Evolutionary conservation across 192 early-diverging fungal genomes (phyloP), one percentile per base, ranked within the genome.

Genomic region (Coemansia sp.): DNA sequence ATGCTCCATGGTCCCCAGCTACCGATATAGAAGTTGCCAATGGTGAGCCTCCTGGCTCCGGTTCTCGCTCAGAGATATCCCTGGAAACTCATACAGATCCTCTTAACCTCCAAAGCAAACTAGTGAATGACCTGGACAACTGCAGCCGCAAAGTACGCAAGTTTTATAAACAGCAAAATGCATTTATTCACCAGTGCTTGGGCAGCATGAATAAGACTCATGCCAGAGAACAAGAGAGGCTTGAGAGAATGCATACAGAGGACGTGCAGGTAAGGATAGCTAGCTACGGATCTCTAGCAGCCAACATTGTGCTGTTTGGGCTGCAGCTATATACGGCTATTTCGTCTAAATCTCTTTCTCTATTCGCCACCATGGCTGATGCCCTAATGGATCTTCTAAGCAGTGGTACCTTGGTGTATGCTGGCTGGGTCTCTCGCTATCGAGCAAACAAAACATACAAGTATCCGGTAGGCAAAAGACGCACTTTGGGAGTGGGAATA

Each of bases 141-240:
- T 57, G 21, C 49, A 52, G 37, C 56, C n/a, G 28, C 8, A 58
- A 63, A 36, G 40, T 89, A n/a, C 76, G 70, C 33, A 65, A 77
- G 19, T 95, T 92, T 57, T 95, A 95, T 68, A 59, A 86, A 47
- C 63, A 79, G 31, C 93, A 95, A 59, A 93, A 95, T 59, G 83
- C 89, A 42, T 78, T 87, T 38, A 94, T 94, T 63, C 79, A 89
- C 45, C 78, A 82, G 45, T 82, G 91, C 38, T 65, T 94, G 31
- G 41, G 42, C 37, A 59, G 53, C 50, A 64, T 47, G 47, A 49
- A 70, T 36, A 50, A 38, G 14, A 59, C 38, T 30, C 58, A 57
- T 23, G 38, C 50, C 3, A 43, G 30, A 4, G 31, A 43, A 5
- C 45, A 31, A 11, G 42, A 14, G 11, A 37, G 57, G 18, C 52